Conservation (phyloP, 805 yeast species). For the Wickerhamiella nectarea region DNA sequence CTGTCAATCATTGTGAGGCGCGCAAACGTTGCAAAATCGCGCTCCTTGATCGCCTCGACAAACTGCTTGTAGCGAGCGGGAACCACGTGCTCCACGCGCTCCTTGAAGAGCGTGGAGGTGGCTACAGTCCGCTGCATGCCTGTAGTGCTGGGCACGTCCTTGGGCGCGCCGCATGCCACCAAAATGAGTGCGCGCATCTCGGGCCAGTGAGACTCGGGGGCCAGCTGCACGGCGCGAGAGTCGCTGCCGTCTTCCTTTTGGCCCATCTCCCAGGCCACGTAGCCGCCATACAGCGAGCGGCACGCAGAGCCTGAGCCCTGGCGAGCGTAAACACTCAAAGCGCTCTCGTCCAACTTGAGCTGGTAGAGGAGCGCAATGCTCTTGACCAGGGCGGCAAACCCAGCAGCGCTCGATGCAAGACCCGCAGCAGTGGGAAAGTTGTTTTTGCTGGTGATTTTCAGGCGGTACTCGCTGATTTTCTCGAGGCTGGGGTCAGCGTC, state of each 20-base stretch:
- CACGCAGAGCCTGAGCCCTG: conserved; percentile 99
- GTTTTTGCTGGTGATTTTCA: conserved; percentile 82
- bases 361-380: conserved; percentile 77
- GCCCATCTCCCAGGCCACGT: conserved; percentile 99
- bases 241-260: conserved; percentile 59
- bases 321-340: conserved; percentile 85
- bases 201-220: conserved; percentile 81
- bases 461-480: conserved; percentile 34
- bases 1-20: conserved; percentile 92
- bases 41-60: conserved; percentile 60
- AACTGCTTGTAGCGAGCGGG: conserved; percentile 74
- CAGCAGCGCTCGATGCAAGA: conserved; percentile 94
- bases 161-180: conserved; percentile 85
- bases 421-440: conserved; percentile 99
- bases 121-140: conserved; percentile 95
- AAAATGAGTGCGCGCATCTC: conserved; percentile 79
- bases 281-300: conserved; percentile 92
- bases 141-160: conserved; percentile 85
- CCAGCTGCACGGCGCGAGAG: conserved; percentile 86
- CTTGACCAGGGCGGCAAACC: conserved; percentile 87
- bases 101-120: conserved; percentile 73
- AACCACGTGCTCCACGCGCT: conserved; percentile 69
- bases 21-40: conserved; percentile 70
- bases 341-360: conserved; percentile 74
- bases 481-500: conserved; percentile 39